Base-by-base conservation (phyloP, 768 basidiomycete species). In the Termitomyces sp. region DNA sequence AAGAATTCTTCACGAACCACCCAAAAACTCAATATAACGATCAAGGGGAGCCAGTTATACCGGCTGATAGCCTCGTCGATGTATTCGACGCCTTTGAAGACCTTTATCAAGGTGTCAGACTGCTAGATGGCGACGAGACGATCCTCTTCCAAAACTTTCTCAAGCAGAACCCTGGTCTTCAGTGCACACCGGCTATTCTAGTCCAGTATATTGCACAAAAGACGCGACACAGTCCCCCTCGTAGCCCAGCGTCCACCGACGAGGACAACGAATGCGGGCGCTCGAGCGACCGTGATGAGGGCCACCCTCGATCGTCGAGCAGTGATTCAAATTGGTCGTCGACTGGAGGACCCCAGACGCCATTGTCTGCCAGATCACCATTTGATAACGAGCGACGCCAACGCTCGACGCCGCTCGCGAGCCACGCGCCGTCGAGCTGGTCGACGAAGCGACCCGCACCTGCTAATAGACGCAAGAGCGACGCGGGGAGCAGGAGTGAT, bases 401-500 rank as follows among this genome's bases (percentile, higher is more conserved):
- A 69, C 83, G 92, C 20, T 80, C 89, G 9, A 86, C 86, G 0
- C 92, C 91, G 0, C 74, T 92, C 2, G 71, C 70, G 4, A 76
- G 71, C 57, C 76, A 71, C 32, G 84, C 89, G 1, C 92, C 92
- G 0, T 91, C 91, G 3, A 92, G 89, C 66, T 92, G 91, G 88
- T 69, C 82, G 5, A 33, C 55, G 40, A 87, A 84, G 63, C 83
- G 89, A 3, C 90, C 89, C 4, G 75, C 78, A 16, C 90, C 90
- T 15, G 86, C 88, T 7, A 75, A 80, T 50, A 79, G 92, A 57
- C 78, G 90, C 57, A 90, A 82, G 75, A 92, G 91, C 62, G 84
- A 90, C 65, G 90, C 89, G 11, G 88, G 88, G n/a, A 82, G 80
- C 62, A 76, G 80, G 33, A 92, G 91, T 67, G 92, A 94, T 65